A percentile compares a stretch with the other conserved stretches of the same genome.
Evolutionary conservation across 129 eudicot genomes (phyloP).

Genomic region (Centrapalus pauciflorus): DNA sequence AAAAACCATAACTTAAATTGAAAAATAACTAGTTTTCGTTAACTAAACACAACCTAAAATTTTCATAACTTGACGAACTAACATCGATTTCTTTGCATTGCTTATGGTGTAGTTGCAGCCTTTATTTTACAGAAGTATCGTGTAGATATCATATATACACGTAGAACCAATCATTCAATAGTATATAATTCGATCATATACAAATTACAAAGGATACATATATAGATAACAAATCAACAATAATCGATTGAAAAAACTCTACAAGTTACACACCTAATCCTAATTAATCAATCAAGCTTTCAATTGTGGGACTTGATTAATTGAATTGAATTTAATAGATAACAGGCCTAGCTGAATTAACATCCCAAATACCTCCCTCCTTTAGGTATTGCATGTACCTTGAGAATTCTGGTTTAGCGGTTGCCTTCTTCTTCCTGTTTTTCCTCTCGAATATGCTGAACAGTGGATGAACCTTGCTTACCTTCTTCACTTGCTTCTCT

Average conservation of each 20-base stretch:
- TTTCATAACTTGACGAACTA: too few species aligned
- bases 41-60: too few species aligned
- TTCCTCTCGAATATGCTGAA: slow-evolving; percentile 46
- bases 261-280: not conserved
- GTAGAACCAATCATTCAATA: too few species aligned
- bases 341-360: slow-evolving; percentile 34
- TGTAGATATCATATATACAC: too few species aligned
- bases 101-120: too few species aligned
- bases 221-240: not conserved
- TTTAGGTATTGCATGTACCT: slow-evolving; percentile 65
- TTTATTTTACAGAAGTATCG: too few species aligned
- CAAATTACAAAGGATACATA: not conserved
- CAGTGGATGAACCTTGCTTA: slow-evolving; percentile 51
- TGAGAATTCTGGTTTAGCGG: slow-evolving; percentile 73
- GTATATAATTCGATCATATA: not conserved
- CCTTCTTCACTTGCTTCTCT: slow-evolving; percentile 52
- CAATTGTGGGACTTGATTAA: too few species aligned
- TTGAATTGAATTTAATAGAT: slow-evolving; percentile 24
- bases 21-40: too few species aligned
- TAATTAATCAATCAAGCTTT: not conserved
- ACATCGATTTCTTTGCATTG: too few species aligned
- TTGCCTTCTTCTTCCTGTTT: slow-evolving; percentile 48
- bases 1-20: too few species aligned
- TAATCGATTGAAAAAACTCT: not conserved
- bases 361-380: slow-evolving; percentile 64